phyloP scores from a whole-genome alignment of 208 protist species.

The Angomonas deanei region DNA sequence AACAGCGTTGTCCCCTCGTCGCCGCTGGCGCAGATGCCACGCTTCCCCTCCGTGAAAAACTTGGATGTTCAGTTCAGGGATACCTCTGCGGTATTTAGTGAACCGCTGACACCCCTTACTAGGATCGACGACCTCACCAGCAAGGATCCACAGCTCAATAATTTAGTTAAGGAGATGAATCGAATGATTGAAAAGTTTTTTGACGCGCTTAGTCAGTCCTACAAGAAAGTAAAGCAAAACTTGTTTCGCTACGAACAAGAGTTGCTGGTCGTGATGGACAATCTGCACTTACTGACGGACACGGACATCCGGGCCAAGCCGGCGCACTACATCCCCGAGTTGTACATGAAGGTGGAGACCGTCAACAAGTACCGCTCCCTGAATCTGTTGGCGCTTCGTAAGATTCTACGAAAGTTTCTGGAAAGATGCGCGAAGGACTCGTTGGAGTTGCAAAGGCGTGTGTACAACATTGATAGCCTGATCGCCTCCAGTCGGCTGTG shows the following conservation, averaged over 20 bases:
- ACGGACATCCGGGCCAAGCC: slow-evolving; percentile 43
- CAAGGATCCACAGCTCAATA: slow-evolving; percentile 16
- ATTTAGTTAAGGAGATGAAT: slow-evolving; percentile 21
- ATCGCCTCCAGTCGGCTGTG: slow-evolving; percentile 45
- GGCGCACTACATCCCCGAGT: slow-evolving; percentile 40
- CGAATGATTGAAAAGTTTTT: slow-evolving; percentile 57
- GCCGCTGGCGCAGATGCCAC: neutral
- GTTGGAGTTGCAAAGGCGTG: slow-evolving; percentile 51
- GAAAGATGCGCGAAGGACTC: slow-evolving; percentile 71
- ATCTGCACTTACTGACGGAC: slow-evolving; percentile 50
- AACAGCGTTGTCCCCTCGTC: neutral
- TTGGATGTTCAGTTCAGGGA: neutral
- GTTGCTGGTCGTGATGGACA: slow-evolving; percentile 21
- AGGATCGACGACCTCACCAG: neutral
- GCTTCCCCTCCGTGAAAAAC: slow-evolving; percentile 1
- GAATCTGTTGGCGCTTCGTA: slow-evolving; percentile 69
- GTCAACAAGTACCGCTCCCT: slow-evolving; percentile 66
- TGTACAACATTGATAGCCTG: slow-evolving; percentile 37
- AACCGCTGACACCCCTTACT: neutral
- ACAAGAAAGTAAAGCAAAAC: slow-evolving; percentile 53
- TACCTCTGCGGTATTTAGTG: neutral
- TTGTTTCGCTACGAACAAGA: slow-evolving; percentile 41
- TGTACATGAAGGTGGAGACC: slow-evolving; percentile 61
- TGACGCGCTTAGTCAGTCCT: slow-evolving; percentile 44
- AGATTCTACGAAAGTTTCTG: slow-evolving; percentile 78